Evolutionary conservation across 2,329 filamentous ascomycete genomes (phyloP).

Genomic region (Pezizomycotina sp.): DNA sequence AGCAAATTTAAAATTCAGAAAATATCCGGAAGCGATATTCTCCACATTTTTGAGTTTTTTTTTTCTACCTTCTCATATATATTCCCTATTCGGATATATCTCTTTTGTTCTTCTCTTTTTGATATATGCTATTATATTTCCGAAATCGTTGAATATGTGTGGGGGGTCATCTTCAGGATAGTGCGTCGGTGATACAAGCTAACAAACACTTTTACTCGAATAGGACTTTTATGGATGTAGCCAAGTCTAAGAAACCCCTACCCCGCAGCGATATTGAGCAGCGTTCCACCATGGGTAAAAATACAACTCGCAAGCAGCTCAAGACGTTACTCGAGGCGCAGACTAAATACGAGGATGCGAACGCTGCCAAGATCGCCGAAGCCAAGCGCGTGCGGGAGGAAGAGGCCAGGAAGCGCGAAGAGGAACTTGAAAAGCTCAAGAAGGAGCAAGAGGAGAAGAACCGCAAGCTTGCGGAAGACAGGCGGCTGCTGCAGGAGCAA

Average conservation of each 20-base stretch:
- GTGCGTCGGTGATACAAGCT: too few species aligned
- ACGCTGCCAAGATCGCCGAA: conserved; percentile 69
- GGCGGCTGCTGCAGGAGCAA: conserved; percentile 60
- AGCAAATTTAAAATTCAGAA: too few species aligned
- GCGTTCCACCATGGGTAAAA: conserved; percentile 90
- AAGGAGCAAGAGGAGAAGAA: conserved; percentile 54
- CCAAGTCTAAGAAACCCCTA: conserved; percentile 52
- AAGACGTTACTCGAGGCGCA: conserved; percentile 72
- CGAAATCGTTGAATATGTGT: too few species aligned
- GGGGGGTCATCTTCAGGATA: too few species aligned
- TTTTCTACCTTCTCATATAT: too few species aligned
- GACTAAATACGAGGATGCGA: conserved; percentile 81
- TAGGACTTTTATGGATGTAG: conserved; percentile 40
- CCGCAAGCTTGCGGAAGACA: conserved; percentile 67
- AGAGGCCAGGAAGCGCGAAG: conserved; percentile 62
- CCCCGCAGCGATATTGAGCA: conserved; percentile 81
- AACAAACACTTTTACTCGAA: conserved; percentile 3
- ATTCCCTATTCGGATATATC: too few species aligned
- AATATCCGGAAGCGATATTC: too few species aligned
- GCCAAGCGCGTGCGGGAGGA: conserved; percentile 66
- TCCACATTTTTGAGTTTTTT: too few species aligned
- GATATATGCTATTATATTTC: too few species aligned
- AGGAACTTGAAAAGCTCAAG: conserved; percentile 43
- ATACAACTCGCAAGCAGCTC: conserved; percentile 84
- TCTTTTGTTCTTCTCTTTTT: too few species aligned